Conservation (phyloP, 257 asterid species). For the Solanum ahanhuiri region DNA sequence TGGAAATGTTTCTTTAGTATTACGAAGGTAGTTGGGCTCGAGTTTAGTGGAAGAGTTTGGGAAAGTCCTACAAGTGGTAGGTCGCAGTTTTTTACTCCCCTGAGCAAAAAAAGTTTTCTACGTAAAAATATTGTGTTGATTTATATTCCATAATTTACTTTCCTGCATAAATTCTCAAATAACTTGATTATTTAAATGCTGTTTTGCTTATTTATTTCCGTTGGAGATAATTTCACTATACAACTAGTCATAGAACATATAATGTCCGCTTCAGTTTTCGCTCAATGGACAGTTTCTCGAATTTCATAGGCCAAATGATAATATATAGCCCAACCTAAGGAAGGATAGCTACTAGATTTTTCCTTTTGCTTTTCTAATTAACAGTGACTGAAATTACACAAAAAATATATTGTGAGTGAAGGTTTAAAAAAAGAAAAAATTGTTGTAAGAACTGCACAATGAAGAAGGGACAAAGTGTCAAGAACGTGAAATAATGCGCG, state of each 20-base stretch:
- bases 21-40: background rate
- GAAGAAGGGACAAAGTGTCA: background rate
- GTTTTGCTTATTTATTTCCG: too few relatives aligned
- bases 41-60: background rate
- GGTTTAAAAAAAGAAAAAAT: background rate
- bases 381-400: background rate
- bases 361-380: background rate
- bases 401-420: background rate
- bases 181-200: background rate
- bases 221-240: background rate
- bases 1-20: too few relatives aligned
- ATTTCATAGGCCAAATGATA: background rate
- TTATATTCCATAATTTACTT: background rate
- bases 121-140: too few relatives aligned
- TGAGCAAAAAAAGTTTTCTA: too few relatives aligned
- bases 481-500: background rate
- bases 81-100: background rate
- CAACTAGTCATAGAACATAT: background rate
- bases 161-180: background rate
- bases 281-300: background rate
- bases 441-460: background rate
- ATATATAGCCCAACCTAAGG: background rate
- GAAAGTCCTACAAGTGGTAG: background rate
- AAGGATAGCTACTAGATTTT: background rate
- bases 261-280: background rate